Evolutionary conservation across 257 asterid genomes (phyloP).

Genomic region (Fraxinus americana): DNA sequence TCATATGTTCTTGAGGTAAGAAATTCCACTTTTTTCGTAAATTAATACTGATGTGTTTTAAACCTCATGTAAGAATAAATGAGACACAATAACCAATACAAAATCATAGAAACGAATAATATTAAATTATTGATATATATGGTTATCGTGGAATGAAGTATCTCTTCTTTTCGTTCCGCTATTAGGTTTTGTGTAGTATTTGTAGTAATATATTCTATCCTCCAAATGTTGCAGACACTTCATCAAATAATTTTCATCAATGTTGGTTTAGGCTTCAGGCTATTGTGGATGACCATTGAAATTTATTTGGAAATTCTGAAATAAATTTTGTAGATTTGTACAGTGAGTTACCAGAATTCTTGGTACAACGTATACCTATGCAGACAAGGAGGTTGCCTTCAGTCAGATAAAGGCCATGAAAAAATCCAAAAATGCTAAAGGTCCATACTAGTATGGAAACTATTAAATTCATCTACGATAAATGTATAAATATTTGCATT

Average conservation of each 20-base stretch:
- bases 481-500: not conserved
- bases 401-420: constrained; percentile 99
- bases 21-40: too few species aligned
- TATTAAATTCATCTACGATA: constrained; percentile 12
- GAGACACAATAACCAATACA: too few species aligned
- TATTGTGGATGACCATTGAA: constrained; percentile 53
- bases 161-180: not conserved
- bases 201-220: constrained; percentile 18
- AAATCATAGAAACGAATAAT: too few species aligned
- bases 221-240: constrained; percentile 72
- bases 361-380: constrained; percentile 90
- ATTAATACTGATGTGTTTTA: too few species aligned
- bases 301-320: constrained; percentile 22
- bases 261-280: constrained; percentile 94
- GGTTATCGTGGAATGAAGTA: too few species aligned
- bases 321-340: constrained; percentile 25
- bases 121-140: too few species aligned
- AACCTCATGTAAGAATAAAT: too few species aligned
- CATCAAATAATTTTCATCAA: constrained; percentile 95
- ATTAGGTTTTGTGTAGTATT: constrained; percentile 23
- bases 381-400: constrained; percentile 92
- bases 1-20: too few species aligned
- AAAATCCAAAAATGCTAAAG: constrained; percentile 87
- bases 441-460: constrained; percentile 33
- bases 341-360: constrained; percentile 92